Conservation (phyloP, 345 rosid genomes). For the Lepidium africanum region DNA sequence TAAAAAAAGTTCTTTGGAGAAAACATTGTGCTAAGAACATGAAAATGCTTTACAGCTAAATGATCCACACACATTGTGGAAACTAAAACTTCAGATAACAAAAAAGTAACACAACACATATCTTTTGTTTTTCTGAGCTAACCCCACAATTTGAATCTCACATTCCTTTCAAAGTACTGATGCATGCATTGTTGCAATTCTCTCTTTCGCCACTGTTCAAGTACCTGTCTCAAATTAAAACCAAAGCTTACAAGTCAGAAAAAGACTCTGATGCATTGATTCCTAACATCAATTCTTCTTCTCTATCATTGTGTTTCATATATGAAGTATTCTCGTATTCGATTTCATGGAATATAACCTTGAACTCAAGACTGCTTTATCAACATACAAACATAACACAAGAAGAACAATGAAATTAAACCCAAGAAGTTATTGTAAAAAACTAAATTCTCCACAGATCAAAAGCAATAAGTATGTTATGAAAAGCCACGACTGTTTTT, state of each 20-base stretch:
- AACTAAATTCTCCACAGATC: background rate
- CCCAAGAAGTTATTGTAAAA: background rate
- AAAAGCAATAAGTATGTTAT: background rate
- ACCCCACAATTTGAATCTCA: background rate
- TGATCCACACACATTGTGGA: conserved; percentile 4
- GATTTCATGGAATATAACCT: background rate
- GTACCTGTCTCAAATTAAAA: conserved; percentile 15
- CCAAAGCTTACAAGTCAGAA: background rate
- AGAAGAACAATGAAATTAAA: background rate
- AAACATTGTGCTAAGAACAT: background rate
- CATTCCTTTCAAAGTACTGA: conserved; percentile 6
- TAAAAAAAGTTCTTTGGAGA: background rate
- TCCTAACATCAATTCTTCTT: background rate
- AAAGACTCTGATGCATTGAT: background rate
- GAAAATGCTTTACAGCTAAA: conserved; percentile 3
- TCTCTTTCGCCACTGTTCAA: conserved; percentile 2
- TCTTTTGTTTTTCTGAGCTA: background rate
- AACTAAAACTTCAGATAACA: background rate
- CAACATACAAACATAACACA: background rate
- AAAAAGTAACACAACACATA: background rate
- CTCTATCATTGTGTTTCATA: background rate
- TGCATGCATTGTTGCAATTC: background rate
- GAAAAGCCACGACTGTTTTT: background rate
- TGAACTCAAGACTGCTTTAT: background rate
- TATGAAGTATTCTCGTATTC: background rate